These are phyloP conservation scores for Colletotrichum somersetense DNA, from an alignment of 2,329 filamentous ascomycete genomes.

Conservation along the genomic window DNA sequence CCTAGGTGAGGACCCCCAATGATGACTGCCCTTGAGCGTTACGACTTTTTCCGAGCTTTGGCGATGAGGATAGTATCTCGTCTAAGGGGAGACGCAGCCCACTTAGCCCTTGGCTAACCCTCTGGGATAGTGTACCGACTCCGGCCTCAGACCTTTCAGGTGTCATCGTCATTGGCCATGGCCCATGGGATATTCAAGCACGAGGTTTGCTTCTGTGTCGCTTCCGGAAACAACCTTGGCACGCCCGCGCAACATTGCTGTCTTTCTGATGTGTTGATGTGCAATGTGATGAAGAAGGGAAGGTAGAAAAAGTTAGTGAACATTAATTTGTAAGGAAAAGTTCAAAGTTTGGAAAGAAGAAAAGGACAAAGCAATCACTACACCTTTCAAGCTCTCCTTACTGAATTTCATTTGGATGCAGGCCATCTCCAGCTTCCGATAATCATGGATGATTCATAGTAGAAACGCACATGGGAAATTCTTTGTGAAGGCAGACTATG, in stretches of 20 bases:
- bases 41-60: slow-evolving; percentile 17
- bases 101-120: slow-evolving; percentile 20
- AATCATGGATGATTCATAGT: background rate
- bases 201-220: background rate
- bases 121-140: background rate
- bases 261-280: background rate
- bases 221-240: background rate
- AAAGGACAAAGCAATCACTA: background rate
- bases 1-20: no score
- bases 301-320: background rate
- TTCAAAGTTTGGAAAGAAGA: background rate
- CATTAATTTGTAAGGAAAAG: background rate
- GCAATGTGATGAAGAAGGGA: background rate
- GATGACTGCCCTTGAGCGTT: no score
- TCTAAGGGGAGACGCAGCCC: slow-evolving; percentile 20
- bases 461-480: background rate
- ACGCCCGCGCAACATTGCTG: background rate
- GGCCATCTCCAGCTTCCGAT: background rate
- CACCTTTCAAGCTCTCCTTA: background rate
- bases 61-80: slow-evolving; percentile 3
- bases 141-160: background rate
- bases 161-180: background rate
- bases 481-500: background rate
- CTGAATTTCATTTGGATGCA: background rate
- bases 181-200: background rate